A percentile compares a stretch with the other conserved stretches of the same genome.
Conservation (phyloP, 83 land plant species). For the Diphasiastrum complanatum region DNA sequence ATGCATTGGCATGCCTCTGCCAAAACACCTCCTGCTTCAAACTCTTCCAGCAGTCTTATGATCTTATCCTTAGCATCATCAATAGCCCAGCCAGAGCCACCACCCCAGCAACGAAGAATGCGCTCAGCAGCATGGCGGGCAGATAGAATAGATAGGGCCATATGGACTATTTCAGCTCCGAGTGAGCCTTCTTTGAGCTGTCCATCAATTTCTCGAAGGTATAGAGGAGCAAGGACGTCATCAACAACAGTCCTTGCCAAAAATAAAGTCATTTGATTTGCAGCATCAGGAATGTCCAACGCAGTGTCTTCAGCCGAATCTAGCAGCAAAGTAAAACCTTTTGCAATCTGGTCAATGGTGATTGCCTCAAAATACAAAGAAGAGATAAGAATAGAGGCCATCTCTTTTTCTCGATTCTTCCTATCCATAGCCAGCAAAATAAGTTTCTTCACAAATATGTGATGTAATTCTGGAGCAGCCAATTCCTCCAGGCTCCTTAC, state of each 20-base stretch:
- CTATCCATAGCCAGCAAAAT: conserved; percentile 92
- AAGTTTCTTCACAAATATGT: conserved; percentile 76
- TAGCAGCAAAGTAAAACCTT: conserved; percentile 71
- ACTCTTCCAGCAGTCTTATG: conserved; percentile 84
- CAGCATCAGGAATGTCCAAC: conserved; percentile 79
- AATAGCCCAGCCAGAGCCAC: conserved; percentile 90
- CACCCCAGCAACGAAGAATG: conserved; percentile 94
- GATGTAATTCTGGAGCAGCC: conserved; percentile 66
- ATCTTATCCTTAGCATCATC: conserved; percentile 98
- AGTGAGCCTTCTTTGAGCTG: conserved; percentile 55
- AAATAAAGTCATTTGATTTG: conserved; percentile 79
- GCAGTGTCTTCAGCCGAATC: conserved; percentile 91
- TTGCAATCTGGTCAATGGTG: conserved; percentile 60
- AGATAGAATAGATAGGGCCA: conserved; percentile 56
- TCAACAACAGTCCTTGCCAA: conserved; percentile 91
- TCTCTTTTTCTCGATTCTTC: conserved; percentile 90
- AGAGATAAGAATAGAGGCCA: conserved; percentile 88
- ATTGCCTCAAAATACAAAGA: conserved; percentile 75
- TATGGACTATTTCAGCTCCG: conserved; percentile 70
- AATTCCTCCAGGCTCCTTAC: conserved; percentile 82
- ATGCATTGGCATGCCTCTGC: conserved; percentile 92
- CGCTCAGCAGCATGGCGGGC: conserved; percentile 97
- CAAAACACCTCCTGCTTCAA: conserved; percentile 74
- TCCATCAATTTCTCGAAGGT: conserved; percentile 67
- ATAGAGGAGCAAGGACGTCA: conserved; percentile 76